Percentiles rank a stretch among this genome's conserved stretches.
Conservation (phyloP, 2,329 filamentous ascomycete species). For the Monilinia vaccinii-corymbosi region DNA sequence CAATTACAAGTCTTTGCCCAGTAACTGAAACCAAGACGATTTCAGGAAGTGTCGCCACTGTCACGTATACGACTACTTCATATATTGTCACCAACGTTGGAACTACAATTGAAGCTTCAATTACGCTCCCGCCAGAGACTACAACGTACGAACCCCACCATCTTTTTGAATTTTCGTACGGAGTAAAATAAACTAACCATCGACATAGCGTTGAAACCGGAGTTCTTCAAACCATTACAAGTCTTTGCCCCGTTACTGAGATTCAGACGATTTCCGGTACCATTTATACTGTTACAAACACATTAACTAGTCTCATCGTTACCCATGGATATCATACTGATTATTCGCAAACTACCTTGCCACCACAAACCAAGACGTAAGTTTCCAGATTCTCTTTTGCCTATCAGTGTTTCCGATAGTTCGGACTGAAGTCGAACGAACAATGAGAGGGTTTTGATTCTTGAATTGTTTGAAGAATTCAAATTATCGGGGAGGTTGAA, state of each 20-base stretch:
- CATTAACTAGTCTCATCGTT: slow-evolving; percentile 17
- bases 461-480: too few relatives aligned
- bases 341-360: neutral
- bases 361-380: slow-evolving; percentile 4
- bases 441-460: too few relatives aligned
- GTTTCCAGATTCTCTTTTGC: neutral
- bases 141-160: slow-evolving; percentile 6
- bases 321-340: slow-evolving; percentile 16
- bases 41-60: neutral
- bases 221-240: slow-evolving; percentile 30
- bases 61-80: slow-evolving; percentile 2
- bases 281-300: slow-evolving; percentile 28
- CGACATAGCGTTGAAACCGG: slow-evolving; percentile 9
- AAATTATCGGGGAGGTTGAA: too few relatives aligned
- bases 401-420: neutral
- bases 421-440: too few relatives aligned
- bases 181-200: neutral
- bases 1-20: slow-evolving; percentile 29
- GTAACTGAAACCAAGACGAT: slow-evolving; percentile 13
- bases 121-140: slow-evolving; percentile 2
- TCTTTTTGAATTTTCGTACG: neutral
- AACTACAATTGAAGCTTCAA: slow-evolving; percentile 9
- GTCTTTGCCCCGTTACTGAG: slow-evolving; percentile 38
- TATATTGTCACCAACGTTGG: neutral
- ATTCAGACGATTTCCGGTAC: slow-evolving; percentile 37